Evolutionary conservation across 768 basidiomycete genomes (phyloP).

Genomic region (Macrolepiota albuminosa): DNA sequence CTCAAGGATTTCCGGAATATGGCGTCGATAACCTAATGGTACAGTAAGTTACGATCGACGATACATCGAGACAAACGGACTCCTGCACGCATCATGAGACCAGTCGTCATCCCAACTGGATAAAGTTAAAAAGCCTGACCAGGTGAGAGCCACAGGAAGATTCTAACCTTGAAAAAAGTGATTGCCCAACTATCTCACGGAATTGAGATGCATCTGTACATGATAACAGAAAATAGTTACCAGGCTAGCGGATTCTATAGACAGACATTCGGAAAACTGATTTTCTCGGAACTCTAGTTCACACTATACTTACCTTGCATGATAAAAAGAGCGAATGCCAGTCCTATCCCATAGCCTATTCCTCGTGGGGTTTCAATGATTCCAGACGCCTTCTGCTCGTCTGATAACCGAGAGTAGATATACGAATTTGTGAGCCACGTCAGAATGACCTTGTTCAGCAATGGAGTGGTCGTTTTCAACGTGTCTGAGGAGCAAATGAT

Average conservation of each 20-base stretch:
- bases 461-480: slow-evolving; percentile 48
- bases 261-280: background rate
- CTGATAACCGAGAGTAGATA: slow-evolving; percentile 30
- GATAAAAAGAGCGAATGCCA: slow-evolving; percentile 50
- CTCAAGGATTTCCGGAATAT: slow-evolving; percentile 68
- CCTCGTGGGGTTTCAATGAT: slow-evolving; percentile 36
- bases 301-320: slow-evolving; percentile 49
- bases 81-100: slow-evolving; percentile 42
- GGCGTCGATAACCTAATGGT: slow-evolving; percentile 32
- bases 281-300: background rate
- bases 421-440: slow-evolving; percentile 53
- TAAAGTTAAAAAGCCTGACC: background rate
- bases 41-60: background rate
- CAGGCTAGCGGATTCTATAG: slow-evolving; percentile 36
- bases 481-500: slow-evolving; percentile 27
- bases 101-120: slow-evolving; percentile 41
- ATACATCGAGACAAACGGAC: slow-evolving; percentile 28
- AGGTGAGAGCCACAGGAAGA: background rate
- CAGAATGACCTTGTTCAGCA: slow-evolving; percentile 56
- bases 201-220: background rate
- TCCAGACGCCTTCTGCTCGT: slow-evolving; percentile 29
- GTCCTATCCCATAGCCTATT: slow-evolving; percentile 58
- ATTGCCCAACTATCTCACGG: slow-evolving; percentile 31
- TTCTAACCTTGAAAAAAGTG: slow-evolving; percentile 38
- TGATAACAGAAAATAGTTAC: slow-evolving; percentile 19